phyloP scores from a whole-genome alignment of 2,329 filamentous ascomycete species.

The Monilinia polystroma region DNA sequence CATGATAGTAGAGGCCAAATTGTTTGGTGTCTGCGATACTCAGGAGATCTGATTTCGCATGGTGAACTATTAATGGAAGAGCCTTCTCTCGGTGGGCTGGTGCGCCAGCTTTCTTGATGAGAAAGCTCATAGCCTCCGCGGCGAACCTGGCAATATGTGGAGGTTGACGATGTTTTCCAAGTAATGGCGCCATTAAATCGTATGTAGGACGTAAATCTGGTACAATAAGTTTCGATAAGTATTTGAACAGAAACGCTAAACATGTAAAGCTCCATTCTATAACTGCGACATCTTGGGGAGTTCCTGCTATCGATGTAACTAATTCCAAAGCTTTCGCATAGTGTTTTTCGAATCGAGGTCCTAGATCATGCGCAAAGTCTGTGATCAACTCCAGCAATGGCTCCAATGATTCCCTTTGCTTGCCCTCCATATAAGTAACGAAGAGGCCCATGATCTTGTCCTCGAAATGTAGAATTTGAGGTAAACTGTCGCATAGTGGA shows the following conservation, averaged over 20 bases:
- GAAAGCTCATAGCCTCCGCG: constrained; percentile 90
- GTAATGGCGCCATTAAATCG: constrained; percentile 75
- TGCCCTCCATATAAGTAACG: constrained; percentile 70
- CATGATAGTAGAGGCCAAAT: constrained; percentile 73
- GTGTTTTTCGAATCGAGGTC: constrained; percentile 81
- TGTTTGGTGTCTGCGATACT: constrained; percentile 54
- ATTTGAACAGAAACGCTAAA: constrained; percentile 95
- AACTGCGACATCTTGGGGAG: constrained; percentile 77
- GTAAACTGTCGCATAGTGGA: constrained; percentile 82
- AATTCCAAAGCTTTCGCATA: constrained; percentile 74
- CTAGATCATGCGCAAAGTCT: constrained; percentile 92
- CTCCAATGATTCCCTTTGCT: constrained; percentile 78
- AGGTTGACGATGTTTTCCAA: constrained; percentile 80
- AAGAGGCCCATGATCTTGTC: constrained; percentile 78
- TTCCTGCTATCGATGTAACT: constrained; percentile 75
- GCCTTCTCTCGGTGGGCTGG: constrained; percentile 73
- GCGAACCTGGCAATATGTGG: constrained; percentile 88
- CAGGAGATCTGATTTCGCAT: constrained; percentile 68
- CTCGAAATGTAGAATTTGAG: constrained; percentile 89
- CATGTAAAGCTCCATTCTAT: constrained; percentile 97
- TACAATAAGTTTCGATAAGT: constrained; percentile 82
- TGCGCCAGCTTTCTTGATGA: constrained; percentile 83
- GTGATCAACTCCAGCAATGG: constrained; percentile 84
- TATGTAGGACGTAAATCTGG: constrained; percentile 83
- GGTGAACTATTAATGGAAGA: constrained; percentile 67